Base-by-base conservation (phyloP, 2,329 filamentous ascomycete species). In the Macroventuria anomochaeta region DNA sequence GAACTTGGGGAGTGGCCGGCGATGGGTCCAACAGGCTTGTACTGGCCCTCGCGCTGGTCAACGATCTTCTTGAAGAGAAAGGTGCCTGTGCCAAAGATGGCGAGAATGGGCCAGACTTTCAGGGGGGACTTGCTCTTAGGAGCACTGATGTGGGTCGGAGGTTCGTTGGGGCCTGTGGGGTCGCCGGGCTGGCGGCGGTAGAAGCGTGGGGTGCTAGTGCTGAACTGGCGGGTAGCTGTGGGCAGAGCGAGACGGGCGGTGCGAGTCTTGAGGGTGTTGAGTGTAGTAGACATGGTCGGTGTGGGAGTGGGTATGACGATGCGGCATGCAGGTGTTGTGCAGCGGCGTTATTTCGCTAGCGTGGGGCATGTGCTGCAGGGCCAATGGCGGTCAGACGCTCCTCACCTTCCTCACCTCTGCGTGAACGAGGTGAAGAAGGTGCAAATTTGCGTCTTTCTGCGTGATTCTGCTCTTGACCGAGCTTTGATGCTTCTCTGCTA, bases 11-110 rank as follows among this genome's bases (percentile, higher is more conserved):
- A 69, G 43, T 73, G 70, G 18, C 70, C 69, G 17, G 64, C 62
- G 20, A 69, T 59, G 32, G 65, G 68, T 57, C 68, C 67, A 43
- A 62, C 54, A 8, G 68, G 51, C 41, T 68, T 57, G 46, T 72
- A 70, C 41, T 71, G 53, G 23, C 76, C 78, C 57, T 75, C 72
- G 37, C 79, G 69, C 56, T 76, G 70, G 55, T 80, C 79, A 32
- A 77, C 74, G 40, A 81, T 73, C 58, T 72, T 72, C 63, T 77
- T 77, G 71, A 81, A 81, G 46, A 77, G 67, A 46, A 74, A 74
- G 38, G 73, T 77, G 57, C 79, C 79, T 28, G 73, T 58, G 48
- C 64, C 73, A 68, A 81, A 79, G 66, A 81, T 81, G 64, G 71
- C 68, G 53, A 80, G 59, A 39, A 81, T 75, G 20, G 79, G 79